phyloP scores from a whole-genome alignment of 2,329 filamentous ascomycete species.

The Fusarium liriodendri region DNA sequence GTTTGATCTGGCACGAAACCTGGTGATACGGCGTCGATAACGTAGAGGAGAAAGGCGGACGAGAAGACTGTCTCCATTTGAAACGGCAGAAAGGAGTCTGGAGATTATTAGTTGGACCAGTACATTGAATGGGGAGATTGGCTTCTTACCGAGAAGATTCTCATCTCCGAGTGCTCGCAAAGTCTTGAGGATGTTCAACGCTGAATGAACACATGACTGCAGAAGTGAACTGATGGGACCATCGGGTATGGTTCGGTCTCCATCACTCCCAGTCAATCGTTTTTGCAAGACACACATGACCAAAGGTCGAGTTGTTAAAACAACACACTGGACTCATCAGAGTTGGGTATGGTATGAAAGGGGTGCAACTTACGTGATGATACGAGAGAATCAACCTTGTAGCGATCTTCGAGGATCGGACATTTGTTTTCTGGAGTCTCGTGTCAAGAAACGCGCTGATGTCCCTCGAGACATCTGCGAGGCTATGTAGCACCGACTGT shows the following conservation, averaged over 20 bases:
- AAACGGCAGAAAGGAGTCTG: background rate
- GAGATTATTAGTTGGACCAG: background rate
- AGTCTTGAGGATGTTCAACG: background rate
- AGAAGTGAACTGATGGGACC: background rate
- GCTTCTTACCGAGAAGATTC: background rate
- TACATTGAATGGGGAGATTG: background rate
- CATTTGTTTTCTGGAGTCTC: background rate
- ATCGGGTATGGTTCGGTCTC: background rate
- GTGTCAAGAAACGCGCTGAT: background rate
- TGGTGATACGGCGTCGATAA: background rate
- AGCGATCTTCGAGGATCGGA: background rate
- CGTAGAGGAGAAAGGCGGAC: background rate
- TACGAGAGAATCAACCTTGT: background rate
- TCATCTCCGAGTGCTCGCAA: background rate
- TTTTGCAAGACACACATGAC: background rate
- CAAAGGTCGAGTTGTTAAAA: background rate
- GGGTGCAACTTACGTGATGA: background rate
- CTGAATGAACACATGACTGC: background rate
- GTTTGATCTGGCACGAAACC: background rate
- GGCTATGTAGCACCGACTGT: background rate
- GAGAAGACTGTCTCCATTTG: background rate
- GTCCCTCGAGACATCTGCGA: background rate
- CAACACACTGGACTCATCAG: background rate
- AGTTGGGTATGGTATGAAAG: fast-evolving
- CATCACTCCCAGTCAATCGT: background rate